Conservation (phyloP, 1,139 yeast species). For the Debaryomyces sp. region DNA sequence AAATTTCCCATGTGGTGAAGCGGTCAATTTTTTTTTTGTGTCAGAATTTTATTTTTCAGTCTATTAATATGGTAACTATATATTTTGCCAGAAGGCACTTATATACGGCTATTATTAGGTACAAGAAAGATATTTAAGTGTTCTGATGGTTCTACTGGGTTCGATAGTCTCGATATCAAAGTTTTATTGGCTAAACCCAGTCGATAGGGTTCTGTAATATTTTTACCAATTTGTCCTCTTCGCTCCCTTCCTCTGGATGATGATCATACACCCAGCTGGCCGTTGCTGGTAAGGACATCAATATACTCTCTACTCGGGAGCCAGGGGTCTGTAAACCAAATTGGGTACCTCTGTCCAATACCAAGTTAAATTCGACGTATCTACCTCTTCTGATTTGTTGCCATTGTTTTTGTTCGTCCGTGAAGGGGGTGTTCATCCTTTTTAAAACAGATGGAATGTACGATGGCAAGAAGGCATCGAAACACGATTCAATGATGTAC, state of each 20-base stretch:
- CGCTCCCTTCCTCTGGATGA: slow-evolving; percentile 79
- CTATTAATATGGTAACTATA: not conserved
- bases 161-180: not conserved
- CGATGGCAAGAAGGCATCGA: slow-evolving; percentile 83
- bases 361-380: slow-evolving; percentile 94
- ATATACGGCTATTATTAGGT: not conserved
- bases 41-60: not conserved
- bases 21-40: not conserved
- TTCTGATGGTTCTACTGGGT: not conserved
- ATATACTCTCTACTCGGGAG: slow-evolving; percentile 86
- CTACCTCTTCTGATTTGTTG: slow-evolving; percentile 95
- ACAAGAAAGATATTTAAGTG: not conserved
- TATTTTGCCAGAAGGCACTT: not conserved
- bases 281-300: slow-evolving; percentile 87
- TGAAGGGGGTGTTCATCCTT: slow-evolving; percentile 73
- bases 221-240: slow-evolving; percentile 70
- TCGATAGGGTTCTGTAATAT: slow-evolving; percentile 75
- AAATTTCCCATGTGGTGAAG: slow-evolving; percentile 4
- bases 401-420: slow-evolving; percentile 85
- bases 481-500: slow-evolving; percentile 73
- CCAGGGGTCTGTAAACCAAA: slow-evolving; percentile 97
- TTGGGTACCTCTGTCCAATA: slow-evolving; percentile 94
- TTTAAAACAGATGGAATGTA: slow-evolving; percentile 74
- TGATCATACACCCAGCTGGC: slow-evolving; percentile 92
- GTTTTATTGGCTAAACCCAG: slow-evolving; percentile 63